Evolutionary conservation across 345 rosid species (phyloP).

Genomic region (Crucihimalaya himalaica): DNA sequence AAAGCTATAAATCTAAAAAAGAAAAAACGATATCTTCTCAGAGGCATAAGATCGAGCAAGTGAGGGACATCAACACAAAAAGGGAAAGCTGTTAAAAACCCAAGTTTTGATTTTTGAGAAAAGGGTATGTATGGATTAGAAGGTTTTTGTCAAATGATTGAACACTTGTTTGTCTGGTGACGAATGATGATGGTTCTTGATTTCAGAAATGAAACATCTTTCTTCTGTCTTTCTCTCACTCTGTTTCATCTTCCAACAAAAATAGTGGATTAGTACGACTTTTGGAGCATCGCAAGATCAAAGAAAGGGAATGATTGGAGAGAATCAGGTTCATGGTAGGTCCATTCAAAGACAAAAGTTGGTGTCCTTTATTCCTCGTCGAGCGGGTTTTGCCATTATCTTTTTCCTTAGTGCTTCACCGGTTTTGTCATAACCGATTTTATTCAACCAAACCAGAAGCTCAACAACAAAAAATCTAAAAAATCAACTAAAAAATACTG

Average conservation of each 20-base stretch:
- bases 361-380: conserved; percentile 22
- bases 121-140: conserved; percentile 1
- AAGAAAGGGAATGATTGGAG: conserved; percentile 11
- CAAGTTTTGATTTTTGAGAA: conserved; percentile 18
- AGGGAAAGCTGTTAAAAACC: too few relatives aligned
- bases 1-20: not conserved
- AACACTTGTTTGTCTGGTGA: conserved; percentile 30
- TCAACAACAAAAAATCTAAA: too few relatives aligned
- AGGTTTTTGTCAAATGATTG: conserved; percentile 48
- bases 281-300: conserved; percentile 1
- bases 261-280: conserved; percentile 33
- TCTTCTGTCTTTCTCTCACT: conserved; percentile 3
- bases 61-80: conserved; percentile 10
- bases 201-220: conserved; percentile 23
- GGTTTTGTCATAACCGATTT: not conserved
- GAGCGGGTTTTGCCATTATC: conserved; percentile 17
- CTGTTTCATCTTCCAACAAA: conserved; percentile 12
- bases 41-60: conserved; percentile 20
- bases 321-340: conserved; percentile 39
- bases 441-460: not conserved
- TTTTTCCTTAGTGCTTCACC: not conserved
- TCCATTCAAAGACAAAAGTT: conserved; percentile 30
- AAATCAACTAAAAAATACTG: too few relatives aligned
- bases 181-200: conserved; percentile 32
- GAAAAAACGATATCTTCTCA: not conserved